Base-by-base conservation (phyloP, 2,329 filamentous ascomycete species). In the Penicillium olsonii region DNA sequence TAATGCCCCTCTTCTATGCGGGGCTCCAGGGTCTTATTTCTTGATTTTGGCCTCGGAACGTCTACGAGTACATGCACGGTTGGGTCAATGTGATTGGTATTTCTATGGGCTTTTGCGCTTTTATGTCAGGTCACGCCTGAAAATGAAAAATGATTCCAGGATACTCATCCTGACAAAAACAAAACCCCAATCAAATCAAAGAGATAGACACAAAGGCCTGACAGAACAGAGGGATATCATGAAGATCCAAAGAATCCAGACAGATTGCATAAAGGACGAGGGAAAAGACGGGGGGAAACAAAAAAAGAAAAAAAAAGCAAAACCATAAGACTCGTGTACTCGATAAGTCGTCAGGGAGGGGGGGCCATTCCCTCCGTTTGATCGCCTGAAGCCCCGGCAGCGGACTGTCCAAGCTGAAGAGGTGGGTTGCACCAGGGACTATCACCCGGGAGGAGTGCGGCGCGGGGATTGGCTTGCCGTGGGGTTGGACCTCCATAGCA, bases 161-260 rank as follows among this genome's bases (percentile, higher is more conserved):
- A 29, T 26, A 17, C 26, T 17, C 14, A 37, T 29, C 31, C 5
- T 38, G 29, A 46, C 8, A 34, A 41, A 42, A 18, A 38, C 15
- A 26, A 20, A 48, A 46, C 37, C 43, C 43, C n/a, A n/a, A n/a
- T n/a, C n/a, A n/a, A 47, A 45, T 38, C 37, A 41, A 53, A 35
- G 50, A 53, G 43, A 54, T 46, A 53, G 44, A 26, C 51, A 22
- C 22, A 37, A 37, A 48, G 39, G 51, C 52, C 49, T 53, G 55
- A 48, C 54, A 50, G 29, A 61, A 62, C 58, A 61, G 60, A 62
- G 59, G 59, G 59, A 61, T 60, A 63, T 63, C 61, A 62, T 61
- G 50, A 57, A 60, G 60, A 61, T 60, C 55, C 59, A 56, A 53
- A 52, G 48, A 60, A 61, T 48, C 56, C 50, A 59, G 48, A 54